Evolutionary conservation across 495 filamentous ascomycete genomes (phyloP), one percentile per base, ranked within the genome.

Genomic region (Aspergillus sclerotioniger): DNA sequence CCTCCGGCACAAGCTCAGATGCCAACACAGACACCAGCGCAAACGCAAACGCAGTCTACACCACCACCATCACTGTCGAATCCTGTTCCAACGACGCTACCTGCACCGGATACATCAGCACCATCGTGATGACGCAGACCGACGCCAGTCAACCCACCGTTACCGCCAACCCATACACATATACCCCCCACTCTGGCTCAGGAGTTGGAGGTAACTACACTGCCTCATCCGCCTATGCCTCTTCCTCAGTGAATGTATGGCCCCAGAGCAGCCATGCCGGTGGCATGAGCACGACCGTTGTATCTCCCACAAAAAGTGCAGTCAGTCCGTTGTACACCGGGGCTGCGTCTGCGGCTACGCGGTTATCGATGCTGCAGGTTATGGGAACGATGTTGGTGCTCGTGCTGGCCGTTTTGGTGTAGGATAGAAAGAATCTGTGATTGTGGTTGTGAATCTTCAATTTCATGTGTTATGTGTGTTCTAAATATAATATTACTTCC

Each of bases 21-120:
- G 5, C 5, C 25, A 5, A 25, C 2, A 5, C 25, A 25, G 5
- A 25, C 25, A 25, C 25, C 15, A 8, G 13, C 17, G 44, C n/a
- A 46, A 21, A 10, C 6, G 44, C 17, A 46, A 21, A 21, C 6
- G 13, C 16, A 10, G 13, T 21, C 13, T 46, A 46, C 44, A 46
- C 44, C 16, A 46, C 44, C 1, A 46, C 44, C 44, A 46, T 46
- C 44, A 46, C 44, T 16, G 44, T 46, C 16, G 44, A 46, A 17
- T 46, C 44, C 1, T 46, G 44, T 16, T 46, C 44, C 7, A 21
- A 10, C 16, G 44, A 46, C 44, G 44, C 17, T 1, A 46, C 44
- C 44, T 46, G 44, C 44, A 46, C 44, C 44, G 44, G 16, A 1
- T 46, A 46, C 44, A 21, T 46, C 16, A 46, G 44, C 44, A 46